Percentiles rank a stretch among this genome's conserved stretches.
phyloP scores from a whole-genome alignment of 2,329 filamentous ascomycete species.

The Fusarium globosum region DNA sequence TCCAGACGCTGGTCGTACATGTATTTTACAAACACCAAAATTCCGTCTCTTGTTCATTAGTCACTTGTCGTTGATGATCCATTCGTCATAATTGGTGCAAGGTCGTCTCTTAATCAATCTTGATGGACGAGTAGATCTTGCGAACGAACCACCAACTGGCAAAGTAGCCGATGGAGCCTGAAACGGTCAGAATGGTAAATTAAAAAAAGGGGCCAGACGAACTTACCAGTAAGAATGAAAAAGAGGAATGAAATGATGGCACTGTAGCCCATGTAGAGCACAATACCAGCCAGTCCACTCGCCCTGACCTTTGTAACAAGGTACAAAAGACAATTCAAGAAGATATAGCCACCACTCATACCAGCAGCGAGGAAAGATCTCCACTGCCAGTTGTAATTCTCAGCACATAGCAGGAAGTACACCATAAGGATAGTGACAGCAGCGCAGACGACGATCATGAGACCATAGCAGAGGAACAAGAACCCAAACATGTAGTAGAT shows the following conservation, averaged over 20 bases:
- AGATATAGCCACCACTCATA: conserved; percentile 91
- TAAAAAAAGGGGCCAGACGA: not conserved
- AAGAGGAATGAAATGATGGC: conserved; percentile 89
- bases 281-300: conserved; percentile 83
- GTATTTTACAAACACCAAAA: conserved; percentile 46
- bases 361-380: conserved; percentile 91
- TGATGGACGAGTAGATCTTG: conserved; percentile 97
- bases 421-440: conserved; percentile 93
- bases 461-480: conserved; percentile 94
- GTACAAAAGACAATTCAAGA: conserved; percentile 90
- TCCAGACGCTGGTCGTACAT: conserved; percentile 47
- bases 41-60: conserved; percentile 37
- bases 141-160: conserved; percentile 94
- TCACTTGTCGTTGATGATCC: conserved; percentile 20
- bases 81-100: conserved; percentile 3
- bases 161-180: conserved; percentile 95
- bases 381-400: conserved; percentile 99
- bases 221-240: conserved; percentile 92
- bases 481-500: conserved; percentile 99
- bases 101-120: conserved; percentile 77
- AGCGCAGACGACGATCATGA: conserved; percentile 96
- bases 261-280: conserved; percentile 95
- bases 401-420: conserved; percentile 94
- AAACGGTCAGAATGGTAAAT: conserved; percentile 28
- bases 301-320: conserved; percentile 90